Conservation (phyloP, 768 basidiomycete genomes). For the Phaeotremella fagi region DNA sequence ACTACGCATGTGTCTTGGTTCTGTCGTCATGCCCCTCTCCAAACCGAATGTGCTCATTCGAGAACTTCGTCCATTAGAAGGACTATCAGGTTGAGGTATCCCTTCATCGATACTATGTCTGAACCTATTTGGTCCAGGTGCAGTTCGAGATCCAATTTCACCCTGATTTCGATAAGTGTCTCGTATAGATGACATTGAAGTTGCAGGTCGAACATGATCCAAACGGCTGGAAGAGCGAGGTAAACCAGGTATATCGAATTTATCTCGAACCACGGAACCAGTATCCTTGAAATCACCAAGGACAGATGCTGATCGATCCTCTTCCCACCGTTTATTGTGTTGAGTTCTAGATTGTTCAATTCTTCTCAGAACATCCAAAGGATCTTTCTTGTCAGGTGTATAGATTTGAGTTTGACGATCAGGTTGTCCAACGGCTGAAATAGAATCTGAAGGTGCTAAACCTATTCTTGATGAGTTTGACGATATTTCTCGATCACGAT, state of each 20-base stretch:
- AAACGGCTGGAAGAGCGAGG: conserved; percentile 3
- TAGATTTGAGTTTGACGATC: neutral
- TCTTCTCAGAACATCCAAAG: conserved; percentile 27
- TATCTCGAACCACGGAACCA: neutral
- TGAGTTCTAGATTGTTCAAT: conserved; percentile 25
- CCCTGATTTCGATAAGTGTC: conserved; percentile 11
- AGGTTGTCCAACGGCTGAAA: conserved; percentile 28
- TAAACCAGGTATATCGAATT: neutral
- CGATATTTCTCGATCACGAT: conserved; percentile 14
- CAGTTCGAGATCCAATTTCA: conserved; percentile 13
- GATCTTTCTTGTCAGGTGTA: conserved; percentile 16
- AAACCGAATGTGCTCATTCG: neutral
- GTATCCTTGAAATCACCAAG: conserved; percentile 9
- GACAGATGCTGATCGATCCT: conserved; percentile 20
- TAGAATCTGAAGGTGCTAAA: conserved; percentile 24
- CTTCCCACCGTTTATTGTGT: conserved; percentile 31
- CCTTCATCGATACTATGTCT: conserved; percentile 17
- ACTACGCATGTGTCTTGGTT: conserved; percentile 30
- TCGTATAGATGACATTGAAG: conserved; percentile 34
- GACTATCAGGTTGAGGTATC: conserved; percentile 8
- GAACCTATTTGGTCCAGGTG: conserved; percentile 16
- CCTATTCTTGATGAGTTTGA: conserved; percentile 7
- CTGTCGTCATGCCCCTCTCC: conserved; percentile 11
- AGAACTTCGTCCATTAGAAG: conserved; percentile 7
- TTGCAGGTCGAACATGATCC: conserved; percentile 21